Evolutionary conservation across 2,329 filamentous ascomycete species (phyloP).

Genomic region (Cladorrhinum sp.): DNA sequence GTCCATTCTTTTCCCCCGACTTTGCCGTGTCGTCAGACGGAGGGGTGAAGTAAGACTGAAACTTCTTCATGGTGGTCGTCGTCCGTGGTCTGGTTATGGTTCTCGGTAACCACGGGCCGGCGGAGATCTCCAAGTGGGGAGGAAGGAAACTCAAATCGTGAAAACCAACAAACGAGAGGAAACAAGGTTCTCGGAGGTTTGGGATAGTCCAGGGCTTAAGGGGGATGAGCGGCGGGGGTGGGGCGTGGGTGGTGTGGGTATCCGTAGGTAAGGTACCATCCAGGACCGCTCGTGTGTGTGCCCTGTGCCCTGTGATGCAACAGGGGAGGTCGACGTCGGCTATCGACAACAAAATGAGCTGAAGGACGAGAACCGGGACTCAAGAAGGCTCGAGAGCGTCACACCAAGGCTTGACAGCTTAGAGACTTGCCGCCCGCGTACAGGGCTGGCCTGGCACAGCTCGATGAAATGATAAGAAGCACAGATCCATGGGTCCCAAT

Average conservation of each 20-base stretch:
- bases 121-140: conserved; percentile 1
- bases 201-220: neutral
- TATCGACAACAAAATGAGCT: neutral
- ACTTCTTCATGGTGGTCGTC: conserved; percentile 22
- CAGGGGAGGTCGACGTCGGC: neutral
- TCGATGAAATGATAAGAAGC: neutral
- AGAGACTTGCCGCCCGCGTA: neutral
- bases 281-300: too few relatives aligned
- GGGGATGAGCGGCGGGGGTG: too few relatives aligned
- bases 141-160: neutral
- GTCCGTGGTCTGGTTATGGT: neutral
- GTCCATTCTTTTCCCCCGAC: neutral
- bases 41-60: conserved; percentile 22
- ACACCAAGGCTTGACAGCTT: too few relatives aligned
- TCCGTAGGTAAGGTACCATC: neutral
- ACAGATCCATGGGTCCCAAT: neutral
- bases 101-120: conserved; percentile 1
- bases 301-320: neutral
- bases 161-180: neutral
- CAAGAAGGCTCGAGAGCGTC: neutral
- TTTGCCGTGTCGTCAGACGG: conserved; percentile 4
- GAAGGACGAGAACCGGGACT: neutral
- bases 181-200: conserved; percentile 7
- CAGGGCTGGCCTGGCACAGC: neutral
- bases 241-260: too few relatives aligned